Base-by-base conservation (phyloP, 257 asterid genomes). In the Jacaranda mimosifolia region DNA sequence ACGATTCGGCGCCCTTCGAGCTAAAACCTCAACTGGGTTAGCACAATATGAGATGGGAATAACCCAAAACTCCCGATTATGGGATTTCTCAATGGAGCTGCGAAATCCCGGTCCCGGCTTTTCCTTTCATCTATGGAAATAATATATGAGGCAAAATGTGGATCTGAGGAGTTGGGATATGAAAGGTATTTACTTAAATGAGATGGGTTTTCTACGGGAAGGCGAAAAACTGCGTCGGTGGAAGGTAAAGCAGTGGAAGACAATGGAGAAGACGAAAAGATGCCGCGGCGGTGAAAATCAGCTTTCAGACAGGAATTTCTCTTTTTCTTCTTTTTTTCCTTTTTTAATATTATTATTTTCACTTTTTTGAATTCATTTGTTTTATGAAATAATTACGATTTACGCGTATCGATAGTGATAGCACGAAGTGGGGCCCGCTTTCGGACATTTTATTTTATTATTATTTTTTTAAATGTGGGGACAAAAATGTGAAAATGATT, bases 161-260 rank as follows among this genome's bases (percentile, higher is more conserved):
- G 77, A 74, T 80, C 80, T 68, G 72, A 4, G 72, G 9, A 11
- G 36, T 19, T 72, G 63, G 45, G 43, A 57, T 60, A 46, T 0
- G 76, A 63, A 58, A 6, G 62, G 21, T 0, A 19, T 39, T 46
- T 39, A 26, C 49, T 38, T 19, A 60, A 58, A 66, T 21, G n/a
- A 48, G 59, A 57, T 13, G 75, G 75, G 71, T 32, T 53, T 53
- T 72, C 19, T 17, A 15, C 0, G 64, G 69, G 51, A 57, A 35
- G 39, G 56, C 5, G 58, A 9, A 79, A 56, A 32, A 11, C 9
- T 64, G 42, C 58, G 80, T 75, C 80, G 77, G 73, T 80, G 80
- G 14, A 62, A 48, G 46, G 62, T 60, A n/a, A 11, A 70, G 6
- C 15, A 66, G 46, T 59, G 58, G 65, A 15, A 38, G 58, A 15